Conservation (phyloP, 2,329 filamentous ascomycete genomes). For the Cladophialophora carrionii region DNA sequence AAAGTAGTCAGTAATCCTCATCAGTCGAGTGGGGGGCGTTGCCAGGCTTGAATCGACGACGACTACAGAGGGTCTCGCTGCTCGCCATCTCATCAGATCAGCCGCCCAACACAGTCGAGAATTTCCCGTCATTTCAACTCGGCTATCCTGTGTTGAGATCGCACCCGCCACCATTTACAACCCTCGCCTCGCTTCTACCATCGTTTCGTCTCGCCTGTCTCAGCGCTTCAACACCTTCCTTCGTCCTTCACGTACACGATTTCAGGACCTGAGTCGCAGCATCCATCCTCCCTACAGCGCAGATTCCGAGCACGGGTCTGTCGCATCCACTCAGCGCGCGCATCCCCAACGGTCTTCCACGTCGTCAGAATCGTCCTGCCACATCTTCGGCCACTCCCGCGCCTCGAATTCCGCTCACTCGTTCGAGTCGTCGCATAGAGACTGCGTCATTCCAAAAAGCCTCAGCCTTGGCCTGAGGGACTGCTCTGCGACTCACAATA, state of each 20-base stretch:
- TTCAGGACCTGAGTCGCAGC: not conserved
- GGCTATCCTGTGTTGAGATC: slow-evolving; percentile 13
- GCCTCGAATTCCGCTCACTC: not conserved
- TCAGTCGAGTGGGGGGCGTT: not conserved
- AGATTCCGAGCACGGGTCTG: not conserved
- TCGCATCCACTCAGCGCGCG: slow-evolving; percentile 4
- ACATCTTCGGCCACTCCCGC: slow-evolving; percentile 6
- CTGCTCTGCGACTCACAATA: slow-evolving; percentile 1
- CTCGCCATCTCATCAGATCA: not conserved
- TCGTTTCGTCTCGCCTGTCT: slow-evolving; percentile 6
- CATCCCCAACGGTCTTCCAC: slow-evolving; percentile 8
- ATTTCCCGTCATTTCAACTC: slow-evolving; percentile 29
- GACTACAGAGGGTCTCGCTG: not conserved
- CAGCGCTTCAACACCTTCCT: slow-evolving; percentile 17
- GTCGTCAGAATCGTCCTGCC: not conserved
- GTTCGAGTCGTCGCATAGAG: not conserved
- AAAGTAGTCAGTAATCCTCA: not conserved
- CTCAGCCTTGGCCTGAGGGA: not conserved
- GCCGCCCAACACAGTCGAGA: not conserved
- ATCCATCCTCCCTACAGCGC: not conserved
- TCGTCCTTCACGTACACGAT: slow-evolving; percentile 14
- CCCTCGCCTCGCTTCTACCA: slow-evolving; percentile 20
- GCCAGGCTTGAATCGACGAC: not conserved
- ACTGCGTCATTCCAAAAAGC: not conserved
- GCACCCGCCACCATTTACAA: slow-evolving; percentile 19